Evolutionary conservation across 1,284 basidiomycete species (phyloP).

Genomic region (Hymenochaete sp.): DNA sequence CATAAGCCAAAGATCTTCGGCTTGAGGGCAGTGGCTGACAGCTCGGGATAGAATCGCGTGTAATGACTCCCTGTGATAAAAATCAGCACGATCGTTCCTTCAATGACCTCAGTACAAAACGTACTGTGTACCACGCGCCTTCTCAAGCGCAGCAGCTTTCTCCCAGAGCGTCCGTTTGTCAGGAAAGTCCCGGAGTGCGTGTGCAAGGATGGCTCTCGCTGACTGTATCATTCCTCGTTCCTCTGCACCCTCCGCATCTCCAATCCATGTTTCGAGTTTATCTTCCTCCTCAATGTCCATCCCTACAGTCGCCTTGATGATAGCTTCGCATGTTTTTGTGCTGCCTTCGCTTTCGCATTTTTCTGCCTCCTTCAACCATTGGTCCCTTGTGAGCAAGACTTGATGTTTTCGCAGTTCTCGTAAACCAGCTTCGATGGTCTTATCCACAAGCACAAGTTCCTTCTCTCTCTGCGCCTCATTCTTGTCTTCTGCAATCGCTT

Average conservation of each 20-base stretch:
- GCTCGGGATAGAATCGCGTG: conserved; percentile 77
- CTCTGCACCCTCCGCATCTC: conserved; percentile 74
- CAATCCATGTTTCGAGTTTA: conserved; percentile 80
- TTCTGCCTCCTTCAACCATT: conserved; percentile 95
- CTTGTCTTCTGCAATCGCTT: conserved; percentile 46
- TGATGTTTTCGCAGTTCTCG: conserved; percentile 73
- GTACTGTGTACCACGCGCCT: conserved; percentile 73
- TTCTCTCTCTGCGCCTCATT: conserved; percentile 46
- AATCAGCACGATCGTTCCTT: not conserved
- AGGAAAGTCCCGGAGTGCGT: conserved; percentile 87
- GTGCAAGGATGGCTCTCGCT: conserved; percentile 81
- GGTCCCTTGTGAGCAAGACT: conserved; percentile 84
- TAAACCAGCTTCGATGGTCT: conserved; percentile 81
- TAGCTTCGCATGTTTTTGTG: conserved; percentile 84
- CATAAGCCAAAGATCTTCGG: conserved; percentile 96
- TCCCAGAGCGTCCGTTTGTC: conserved; percentile 80
- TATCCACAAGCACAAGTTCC: conserved; percentile 71
- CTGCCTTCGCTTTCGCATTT: conserved; percentile 83
- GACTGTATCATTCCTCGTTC: conserved; percentile 71
- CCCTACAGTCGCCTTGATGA: conserved; percentile 90
- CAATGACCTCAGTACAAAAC: conserved; percentile 22
- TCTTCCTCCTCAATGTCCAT: conserved; percentile 96
- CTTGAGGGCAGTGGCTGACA: conserved; percentile 85
- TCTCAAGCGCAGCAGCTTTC: conserved; percentile 86
- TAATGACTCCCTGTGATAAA: conserved; percentile 56